Percentiles rank a stretch among this genome's conserved stretches.
Evolutionary conservation across 805 yeast genomes (phyloP).

Genomic region (Lipomyces orientalis): DNA sequence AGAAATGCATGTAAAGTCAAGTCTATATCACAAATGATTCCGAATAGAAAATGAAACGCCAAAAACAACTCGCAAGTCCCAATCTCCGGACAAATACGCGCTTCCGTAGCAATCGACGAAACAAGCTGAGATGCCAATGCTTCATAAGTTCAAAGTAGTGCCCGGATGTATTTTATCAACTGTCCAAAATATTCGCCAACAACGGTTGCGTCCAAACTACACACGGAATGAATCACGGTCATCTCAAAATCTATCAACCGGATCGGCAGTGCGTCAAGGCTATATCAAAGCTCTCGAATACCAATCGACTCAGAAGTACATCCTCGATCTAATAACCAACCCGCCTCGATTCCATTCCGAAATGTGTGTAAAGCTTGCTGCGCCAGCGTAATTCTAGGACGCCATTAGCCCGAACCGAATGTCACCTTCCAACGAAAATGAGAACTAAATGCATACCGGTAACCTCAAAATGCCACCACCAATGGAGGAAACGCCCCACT

Average conservation of each 20-base stretch:
- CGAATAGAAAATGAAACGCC: not conserved
- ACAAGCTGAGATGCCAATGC: not conserved
- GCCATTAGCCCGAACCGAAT: not conserved
- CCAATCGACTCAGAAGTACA: not conserved
- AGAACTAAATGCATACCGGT: not conserved
- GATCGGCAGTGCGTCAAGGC: not conserved
- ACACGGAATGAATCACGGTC: not conserved
- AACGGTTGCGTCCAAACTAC: not conserved
- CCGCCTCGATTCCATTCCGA: not conserved
- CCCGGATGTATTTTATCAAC: not conserved
- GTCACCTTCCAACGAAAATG: not conserved
- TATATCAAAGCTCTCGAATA: not conserved
- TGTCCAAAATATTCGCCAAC: not conserved
- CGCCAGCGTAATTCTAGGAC: not conserved
- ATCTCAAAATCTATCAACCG: not conserved
- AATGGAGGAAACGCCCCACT: not conserved
- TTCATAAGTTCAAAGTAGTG: not conserved
- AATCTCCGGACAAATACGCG: not conserved
- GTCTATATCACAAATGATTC: not conserved
- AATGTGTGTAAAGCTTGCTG: not conserved
- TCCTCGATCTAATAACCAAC: not conserved
- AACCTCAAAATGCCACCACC: not conserved
- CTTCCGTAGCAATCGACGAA: not conserved
- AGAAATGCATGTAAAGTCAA: no score
- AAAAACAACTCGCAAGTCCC: not conserved